Evolutionary conservation across 371 early-diverging fungal species (phyloP).

Genomic region (Mucor indicus): DNA sequence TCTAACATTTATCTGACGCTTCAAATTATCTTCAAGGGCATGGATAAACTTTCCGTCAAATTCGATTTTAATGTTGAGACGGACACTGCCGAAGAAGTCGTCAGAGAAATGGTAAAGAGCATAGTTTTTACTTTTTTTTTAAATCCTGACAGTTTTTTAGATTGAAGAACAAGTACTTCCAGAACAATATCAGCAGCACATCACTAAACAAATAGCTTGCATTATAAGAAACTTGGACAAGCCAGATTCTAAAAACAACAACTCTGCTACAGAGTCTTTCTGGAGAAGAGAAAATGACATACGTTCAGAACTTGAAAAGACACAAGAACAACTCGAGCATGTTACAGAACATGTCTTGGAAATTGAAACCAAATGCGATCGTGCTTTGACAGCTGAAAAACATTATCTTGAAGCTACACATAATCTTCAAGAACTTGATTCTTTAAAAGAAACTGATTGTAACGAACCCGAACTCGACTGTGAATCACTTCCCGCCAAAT

Average conservation of each 20-base stretch:
- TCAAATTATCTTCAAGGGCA: constrained; percentile 81
- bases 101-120: constrained; percentile 76
- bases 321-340: constrained; percentile 22
- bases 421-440: constrained; percentile 20
- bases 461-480: not conserved
- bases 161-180: constrained; percentile 79
- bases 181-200: constrained; percentile 68
- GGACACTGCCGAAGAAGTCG: constrained; percentile 90
- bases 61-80: constrained; percentile 86
- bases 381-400: constrained; percentile 27
- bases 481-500: not conserved
- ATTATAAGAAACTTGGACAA: constrained; percentile 74
- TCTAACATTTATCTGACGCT: constrained; percentile 65
- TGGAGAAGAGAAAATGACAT: constrained; percentile 45
- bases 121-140: no score
- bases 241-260: constrained; percentile 20
- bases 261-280: constrained; percentile 20
- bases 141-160: constrained; percentile 21
- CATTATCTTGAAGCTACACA: constrained; percentile 27
- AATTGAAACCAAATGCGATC: constrained; percentile 29
- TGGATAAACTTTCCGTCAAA: constrained; percentile 79
- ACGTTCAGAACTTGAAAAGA: constrained; percentile 34
- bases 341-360: constrained; percentile 32
- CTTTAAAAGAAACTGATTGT: constrained; percentile 10
- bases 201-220: constrained; percentile 83